Conservation (phyloP, 805 yeast genomes). For the Saturnispora hagleri region DNA sequence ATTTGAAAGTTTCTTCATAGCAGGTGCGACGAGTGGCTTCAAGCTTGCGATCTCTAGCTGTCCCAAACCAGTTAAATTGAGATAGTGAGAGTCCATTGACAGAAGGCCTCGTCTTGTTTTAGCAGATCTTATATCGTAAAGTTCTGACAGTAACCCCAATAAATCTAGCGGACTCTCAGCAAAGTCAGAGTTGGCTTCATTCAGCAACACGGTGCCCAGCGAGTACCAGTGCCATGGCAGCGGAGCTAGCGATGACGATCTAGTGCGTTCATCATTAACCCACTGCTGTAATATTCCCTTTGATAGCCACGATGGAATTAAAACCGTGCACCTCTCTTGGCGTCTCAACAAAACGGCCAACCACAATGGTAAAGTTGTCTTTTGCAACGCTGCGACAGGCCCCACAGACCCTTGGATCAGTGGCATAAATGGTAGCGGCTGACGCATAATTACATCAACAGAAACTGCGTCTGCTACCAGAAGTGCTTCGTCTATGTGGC, state of each 20-base stretch:
- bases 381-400: constrained; percentile 42
- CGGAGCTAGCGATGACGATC: constrained; percentile 36
- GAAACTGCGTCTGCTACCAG: neutral
- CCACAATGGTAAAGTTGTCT: constrained; percentile 77
- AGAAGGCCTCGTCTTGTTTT: constrained; percentile 75
- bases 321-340: constrained; percentile 78
- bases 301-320: constrained; percentile 76
- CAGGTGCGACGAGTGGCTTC: constrained; percentile 68
- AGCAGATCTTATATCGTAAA: constrained; percentile 71
- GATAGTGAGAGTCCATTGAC: constrained; percentile 71
- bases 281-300: constrained; percentile 19
- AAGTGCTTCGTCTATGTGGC: constrained; percentile 4
- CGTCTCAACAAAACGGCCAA: constrained; percentile 72
- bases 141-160: constrained; percentile 66
- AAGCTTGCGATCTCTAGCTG: constrained; percentile 81
- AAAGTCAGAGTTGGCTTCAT: constrained; percentile 68
- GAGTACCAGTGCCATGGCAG: constrained; percentile 91
- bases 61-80: constrained; percentile 76
- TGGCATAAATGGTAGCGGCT: neutral
- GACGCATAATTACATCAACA: constrained; percentile 5
- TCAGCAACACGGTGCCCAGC: constrained; percentile 56
- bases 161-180: constrained; percentile 63
- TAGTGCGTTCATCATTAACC: constrained; percentile 48
- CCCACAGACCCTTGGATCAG: constrained; percentile 5
- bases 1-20: constrained; percentile 61